phyloP scores from a whole-genome alignment of 2,329 filamentous ascomycete genomes.

The Lanzia echinophila region DNA sequence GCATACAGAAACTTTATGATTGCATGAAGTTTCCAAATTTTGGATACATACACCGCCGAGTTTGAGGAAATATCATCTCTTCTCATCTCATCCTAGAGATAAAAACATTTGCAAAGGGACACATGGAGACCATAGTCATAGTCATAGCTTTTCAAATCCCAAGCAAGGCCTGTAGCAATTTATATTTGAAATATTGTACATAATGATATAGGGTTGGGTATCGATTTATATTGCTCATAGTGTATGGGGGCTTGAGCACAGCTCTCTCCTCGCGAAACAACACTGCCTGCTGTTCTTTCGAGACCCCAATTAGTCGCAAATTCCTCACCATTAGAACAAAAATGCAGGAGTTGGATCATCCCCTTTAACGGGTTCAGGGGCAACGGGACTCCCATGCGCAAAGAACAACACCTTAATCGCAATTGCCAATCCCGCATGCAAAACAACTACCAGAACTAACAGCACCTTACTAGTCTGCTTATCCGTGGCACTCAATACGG shows the following conservation, averaged over 20 bases:
- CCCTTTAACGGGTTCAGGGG: conserved; percentile 15
- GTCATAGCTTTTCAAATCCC: too few relatives aligned
- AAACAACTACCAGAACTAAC: conserved; percentile 71
- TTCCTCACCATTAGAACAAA: conserved; percentile 14
- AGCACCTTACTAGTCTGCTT: conserved; percentile 84
- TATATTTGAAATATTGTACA: not conserved
- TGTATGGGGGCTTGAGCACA: not conserved
- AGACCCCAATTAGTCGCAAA: not conserved
- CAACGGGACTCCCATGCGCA: conserved; percentile 62
- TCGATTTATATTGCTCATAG: conserved; percentile 2
- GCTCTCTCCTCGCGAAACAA: not conserved
- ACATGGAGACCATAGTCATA: too few relatives aligned
- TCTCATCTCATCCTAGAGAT: too few relatives aligned
- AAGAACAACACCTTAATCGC: conserved; percentile 98
- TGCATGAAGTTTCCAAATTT: too few relatives aligned
- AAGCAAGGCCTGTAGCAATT: not conserved
- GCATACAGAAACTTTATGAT: too few relatives aligned
- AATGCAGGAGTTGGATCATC: conserved; percentile 10
- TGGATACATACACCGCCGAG: too few relatives aligned
- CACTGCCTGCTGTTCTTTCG: too few relatives aligned
- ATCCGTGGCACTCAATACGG: conserved; percentile 88
- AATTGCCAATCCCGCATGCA: conserved; percentile 85
- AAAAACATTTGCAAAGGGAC: too few relatives aligned
- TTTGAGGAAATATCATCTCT: too few relatives aligned
- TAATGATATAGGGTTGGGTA: conserved; percentile 2